Evolutionary conservation across 2,329 filamentous ascomycete species (phyloP), one percentile per base, ranked within the genome.

Genomic region (Colletotrichum viniferum): DNA sequence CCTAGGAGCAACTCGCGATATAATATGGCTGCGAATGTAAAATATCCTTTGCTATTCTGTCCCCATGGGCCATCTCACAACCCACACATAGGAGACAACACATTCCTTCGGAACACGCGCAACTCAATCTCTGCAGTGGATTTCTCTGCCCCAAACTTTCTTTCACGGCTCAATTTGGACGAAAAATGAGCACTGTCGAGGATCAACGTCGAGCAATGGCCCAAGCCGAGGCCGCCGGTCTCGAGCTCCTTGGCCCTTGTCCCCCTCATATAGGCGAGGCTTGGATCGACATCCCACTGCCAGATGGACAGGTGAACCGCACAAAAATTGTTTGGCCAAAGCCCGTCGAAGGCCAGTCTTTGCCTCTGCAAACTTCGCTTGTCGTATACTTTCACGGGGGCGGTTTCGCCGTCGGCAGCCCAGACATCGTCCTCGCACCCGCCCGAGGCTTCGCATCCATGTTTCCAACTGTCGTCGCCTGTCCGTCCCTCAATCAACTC

Each of bases 11-110:
- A 48, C 43, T 21, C 0, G 10, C 10, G n/a, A 7, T 1, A 48
- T 48, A 48, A 48, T 3, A 4, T n/a, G 18, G n/a, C 43, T 1
- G 43, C 43, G 43, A 48, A n/a, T 21, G 43, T 21, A 21, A 21
- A 0, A 21, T 13, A 4, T 48, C 4, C 18, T n/a, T 21, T 7
- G 18, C n/a, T 12, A 1, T n/a, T 21, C 3, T 2, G 3, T 13
- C 7, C 6, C n/a, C 9, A n/a, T n/a, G n/a, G n/a, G n/a, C n/a
- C 43, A 48, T 48, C 6, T 48, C 10, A 12, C 10, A 48, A 1
- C n/a, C 43, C n/a, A 13, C 10, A 13, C 1, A 3, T 2, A 4
- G 10, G 0, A 48, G n/a, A 13, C 10, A 21, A 21, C 43, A 21
- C 43, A 48, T 48, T 48, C 10, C n/a, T 48, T 1, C n/a, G 5